Conservation (phyloP, 2,329 filamentous ascomycete genomes). For the Neonectria neomacrospora region DNA sequence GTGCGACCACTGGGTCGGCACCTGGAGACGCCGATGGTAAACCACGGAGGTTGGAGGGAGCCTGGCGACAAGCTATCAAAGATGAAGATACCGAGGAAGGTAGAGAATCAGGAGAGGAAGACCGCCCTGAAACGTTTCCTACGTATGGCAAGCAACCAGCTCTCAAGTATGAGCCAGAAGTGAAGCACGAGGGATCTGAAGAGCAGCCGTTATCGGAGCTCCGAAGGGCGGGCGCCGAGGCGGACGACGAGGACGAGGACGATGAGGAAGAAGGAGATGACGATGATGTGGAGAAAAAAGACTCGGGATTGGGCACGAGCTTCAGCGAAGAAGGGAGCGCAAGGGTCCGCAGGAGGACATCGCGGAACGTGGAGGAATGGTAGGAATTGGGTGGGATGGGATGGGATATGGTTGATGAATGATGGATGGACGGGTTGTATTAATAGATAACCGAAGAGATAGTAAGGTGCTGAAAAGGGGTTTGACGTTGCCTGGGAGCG, state of each 20-base stretch:
- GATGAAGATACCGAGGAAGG: slow-evolving; percentile 43
- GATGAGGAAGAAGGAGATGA: slow-evolving; percentile 50
- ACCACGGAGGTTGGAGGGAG: slow-evolving; percentile 19
- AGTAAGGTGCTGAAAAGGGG: too few species aligned
- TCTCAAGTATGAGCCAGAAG: slow-evolving; percentile 53
- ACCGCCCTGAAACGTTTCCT: slow-evolving; percentile 58
- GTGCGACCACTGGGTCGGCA: slow-evolving; percentile 46
- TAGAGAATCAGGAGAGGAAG: slow-evolving; percentile 47
- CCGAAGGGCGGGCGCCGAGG: slow-evolving; percentile 53
- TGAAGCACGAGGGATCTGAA: slow-evolving; percentile 51
- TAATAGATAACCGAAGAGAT: slow-evolving; percentile 25
- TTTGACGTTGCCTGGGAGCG: neutral
- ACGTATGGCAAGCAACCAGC: slow-evolving; percentile 55
- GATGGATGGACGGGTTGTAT: neutral
- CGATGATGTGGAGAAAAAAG: slow-evolving; percentile 48
- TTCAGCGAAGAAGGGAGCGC: slow-evolving; percentile 54
- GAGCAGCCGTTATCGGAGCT: slow-evolving; percentile 49
- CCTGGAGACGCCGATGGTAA: slow-evolving; percentile 25
- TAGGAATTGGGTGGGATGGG: neutral
- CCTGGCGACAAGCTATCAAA: slow-evolving; percentile 28
- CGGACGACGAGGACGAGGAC: slow-evolving; percentile 58
- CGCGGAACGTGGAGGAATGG: slow-evolving; percentile 37
- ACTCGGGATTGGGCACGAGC: slow-evolving; percentile 67
- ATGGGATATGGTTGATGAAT: slow-evolving; percentile 12
- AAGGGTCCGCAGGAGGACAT: slow-evolving; percentile 48